Base-by-base conservation (phyloP, 441 rosid genomes). In the Pelargonium citronellum region DNA sequence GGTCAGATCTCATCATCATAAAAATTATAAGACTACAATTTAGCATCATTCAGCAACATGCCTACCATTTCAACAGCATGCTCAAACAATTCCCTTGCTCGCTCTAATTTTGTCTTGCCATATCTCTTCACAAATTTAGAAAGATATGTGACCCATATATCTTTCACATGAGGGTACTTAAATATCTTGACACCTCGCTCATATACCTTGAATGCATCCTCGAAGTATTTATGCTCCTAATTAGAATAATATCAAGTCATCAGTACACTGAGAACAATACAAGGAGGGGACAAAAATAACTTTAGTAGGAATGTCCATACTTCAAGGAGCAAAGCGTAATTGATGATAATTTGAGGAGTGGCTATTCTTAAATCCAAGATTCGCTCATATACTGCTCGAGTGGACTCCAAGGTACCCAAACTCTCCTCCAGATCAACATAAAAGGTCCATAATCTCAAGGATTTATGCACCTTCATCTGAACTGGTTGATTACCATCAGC, bases 201-300 rank as follows among this genome's bases (percentile, higher is more conserved):
- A 74, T 94, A 91, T 24, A 90, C 96, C 85, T 89, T 91, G 83
- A 95, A 95, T 72, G 99, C 97, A 84, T 95, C 97, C 84, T 95
- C 97, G 51, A 91, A 91, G 73, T 87, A 91, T 71, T 83, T 90
- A 68, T 90, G 84, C 71, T 89, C 96, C 95, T 89, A 57, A 46
- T 74, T 49, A 39, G 66, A 66, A 73, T 12, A 69, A 2, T 20
- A 70, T 37, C 27, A 62, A 58, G 5, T 17, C 49, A 69, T 79
- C 24, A 72, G 58, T 17, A 16, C 16, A 34, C 60, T 39, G 57
- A 58, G 69, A 30, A 51, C 60, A 22, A 55, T 64, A 17, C 67
- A 44, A 22, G 44, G 46, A n/a, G 39, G 22, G 10, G 34, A 60
- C 47, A 71, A 17, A n/a, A 20, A 62, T 13, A 47, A 74, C 15